Base-by-base conservation (phyloP, 2,329 filamentous ascomycete species). In the Celoporthe dispersa region DNA sequence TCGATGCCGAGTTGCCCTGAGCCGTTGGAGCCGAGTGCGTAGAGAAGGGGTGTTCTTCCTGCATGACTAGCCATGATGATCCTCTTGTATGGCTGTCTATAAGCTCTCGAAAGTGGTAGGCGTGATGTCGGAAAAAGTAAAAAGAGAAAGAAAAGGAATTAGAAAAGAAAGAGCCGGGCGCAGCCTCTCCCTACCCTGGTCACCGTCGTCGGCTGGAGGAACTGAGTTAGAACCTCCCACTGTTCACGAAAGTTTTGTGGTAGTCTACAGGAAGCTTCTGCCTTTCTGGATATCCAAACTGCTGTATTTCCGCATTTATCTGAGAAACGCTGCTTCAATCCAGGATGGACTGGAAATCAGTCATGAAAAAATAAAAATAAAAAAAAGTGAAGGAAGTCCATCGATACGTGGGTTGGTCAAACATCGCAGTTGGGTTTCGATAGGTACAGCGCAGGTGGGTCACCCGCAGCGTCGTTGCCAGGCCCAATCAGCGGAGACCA, bases 11-110 rank as follows among this genome's bases (percentile, higher is more conserved):
- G 84, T 77, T 94, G 92, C 44, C 91, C 91, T 1, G 90, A 93
- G 60, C 91, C 90, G 75, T 94, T 94, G 5, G 92, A 94, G 41
- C 92, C 92, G 62, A 94, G 84, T 2, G 92, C 87, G 75, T 90
- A 92, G 25, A 93, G 77, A 1, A 81, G 79, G n/a, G 83, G 78
- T 85, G 89, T 86, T 61, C 31, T 70, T 57, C 57, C 22, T n/a
- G 33, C 37, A 22, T 22, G 22, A 14, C 35, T 33, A 2, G 62
- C 33, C 62, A 65, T 68, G n/a, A 9, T 44, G 4, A 25, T 8
- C n/a, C 5, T 62, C 33, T 33, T 65, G 33, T 6, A 9, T 6
- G 7, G 44, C 5, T 65, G 31, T 37, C 6, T 33, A 16, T 53
- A 19, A n/a, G 19, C 31, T 16, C 19, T 55, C 12, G 53, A 3